Evolutionary conservation across 345 rosid species (phyloP).

Genomic region (Crucihimalaya himalaica): DNA sequence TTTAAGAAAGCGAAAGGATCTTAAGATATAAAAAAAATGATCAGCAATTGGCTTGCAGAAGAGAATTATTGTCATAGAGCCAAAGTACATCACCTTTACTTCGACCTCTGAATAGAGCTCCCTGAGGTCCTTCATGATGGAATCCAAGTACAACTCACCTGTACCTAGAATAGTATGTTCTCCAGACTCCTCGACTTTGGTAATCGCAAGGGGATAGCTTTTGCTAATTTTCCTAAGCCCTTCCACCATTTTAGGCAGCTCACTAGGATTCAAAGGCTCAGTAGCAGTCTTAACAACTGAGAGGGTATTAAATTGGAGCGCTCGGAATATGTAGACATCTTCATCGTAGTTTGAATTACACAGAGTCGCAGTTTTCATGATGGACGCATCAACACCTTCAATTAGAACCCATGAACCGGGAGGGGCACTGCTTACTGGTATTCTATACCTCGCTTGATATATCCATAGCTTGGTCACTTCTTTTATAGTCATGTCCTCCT

Average conservation of each 20-base stretch:
- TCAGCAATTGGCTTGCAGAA: conserved; percentile 4
- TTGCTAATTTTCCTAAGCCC: conserved; percentile 97
- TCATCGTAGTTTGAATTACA: conserved; percentile 69
- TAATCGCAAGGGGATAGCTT: conserved; percentile 97
- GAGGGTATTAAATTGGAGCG: conserved; percentile 93
- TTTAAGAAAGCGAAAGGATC: conserved; percentile 24
- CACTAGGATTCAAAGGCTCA: conserved; percentile 97
- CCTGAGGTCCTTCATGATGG: conserved; percentile 97
- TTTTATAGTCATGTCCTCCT: conserved; percentile 94
- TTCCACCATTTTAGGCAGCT: conserved; percentile 99
- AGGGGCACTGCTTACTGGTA: conserved; percentile 92
- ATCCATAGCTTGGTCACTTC: conserved; percentile 96
- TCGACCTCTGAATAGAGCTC: conserved; percentile 98
- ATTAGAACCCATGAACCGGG: conserved; percentile 98
- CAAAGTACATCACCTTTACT: conserved; percentile 68
- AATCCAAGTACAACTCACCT: conserved; percentile 92
- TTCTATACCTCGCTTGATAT: conserved; percentile 89
- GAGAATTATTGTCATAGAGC: not conserved
- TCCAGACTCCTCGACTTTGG: conserved; percentile 97
- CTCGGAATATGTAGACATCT: conserved; percentile 82
- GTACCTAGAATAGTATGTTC: conserved; percentile 98
- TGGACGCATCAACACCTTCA: conserved; percentile 97
- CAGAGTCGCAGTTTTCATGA: conserved; percentile 94
- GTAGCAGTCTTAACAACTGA: conserved; percentile 98
- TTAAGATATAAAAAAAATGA: conserved; percentile 15